Conservation (phyloP, 148 eudicot genomes). For the Heliamphora exappendiculata region DNA sequence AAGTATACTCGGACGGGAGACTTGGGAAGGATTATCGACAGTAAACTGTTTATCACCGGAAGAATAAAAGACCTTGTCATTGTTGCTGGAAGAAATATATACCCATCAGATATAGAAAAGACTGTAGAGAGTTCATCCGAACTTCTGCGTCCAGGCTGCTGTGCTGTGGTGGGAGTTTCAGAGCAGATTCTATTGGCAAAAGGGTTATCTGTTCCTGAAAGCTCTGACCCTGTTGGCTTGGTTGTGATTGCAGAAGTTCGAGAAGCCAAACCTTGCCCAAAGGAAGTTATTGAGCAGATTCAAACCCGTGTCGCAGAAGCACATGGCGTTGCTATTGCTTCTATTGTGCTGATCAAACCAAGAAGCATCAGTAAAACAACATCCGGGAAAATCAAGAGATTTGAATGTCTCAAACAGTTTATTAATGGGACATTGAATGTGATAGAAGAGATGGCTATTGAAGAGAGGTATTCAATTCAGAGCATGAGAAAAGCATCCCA, state of each 20-base stretch:
- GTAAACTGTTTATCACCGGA: conserved; percentile 46
- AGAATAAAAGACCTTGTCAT: conserved; percentile 51
- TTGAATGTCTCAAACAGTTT: conserved; percentile 44
- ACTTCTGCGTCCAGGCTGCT: conserved; percentile 42
- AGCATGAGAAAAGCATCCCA: not conserved
- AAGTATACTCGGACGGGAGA: conserved; percentile 43
- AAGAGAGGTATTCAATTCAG: conserved; percentile 11
- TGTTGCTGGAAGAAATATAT: conserved; percentile 47
- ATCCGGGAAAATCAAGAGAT: conserved; percentile 46
- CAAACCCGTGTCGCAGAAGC: conserved; percentile 37
- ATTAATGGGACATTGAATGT: conserved; percentile 31
- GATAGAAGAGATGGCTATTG: conserved; percentile 32
- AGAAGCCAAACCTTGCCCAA: conserved; percentile 32
- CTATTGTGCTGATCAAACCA: conserved; percentile 33
- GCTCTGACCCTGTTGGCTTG: conserved; percentile 41
- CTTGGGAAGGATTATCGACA: conserved; percentile 36
- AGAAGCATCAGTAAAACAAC: conserved; percentile 44
- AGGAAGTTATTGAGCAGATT: conserved; percentile 32
- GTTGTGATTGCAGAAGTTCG: conserved; percentile 46
- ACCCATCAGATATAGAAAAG: conserved; percentile 47
- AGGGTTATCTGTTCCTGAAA: conserved; percentile 32
- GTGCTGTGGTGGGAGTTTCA: conserved; percentile 49
- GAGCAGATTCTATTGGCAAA: conserved; percentile 35
- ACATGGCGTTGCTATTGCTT: conserved; percentile 37
- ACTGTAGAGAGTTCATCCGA: conserved; percentile 49